Evolutionary conservation across 805 yeast species (phyloP).

Genomic region (Kazachstania kunashirensis): DNA sequence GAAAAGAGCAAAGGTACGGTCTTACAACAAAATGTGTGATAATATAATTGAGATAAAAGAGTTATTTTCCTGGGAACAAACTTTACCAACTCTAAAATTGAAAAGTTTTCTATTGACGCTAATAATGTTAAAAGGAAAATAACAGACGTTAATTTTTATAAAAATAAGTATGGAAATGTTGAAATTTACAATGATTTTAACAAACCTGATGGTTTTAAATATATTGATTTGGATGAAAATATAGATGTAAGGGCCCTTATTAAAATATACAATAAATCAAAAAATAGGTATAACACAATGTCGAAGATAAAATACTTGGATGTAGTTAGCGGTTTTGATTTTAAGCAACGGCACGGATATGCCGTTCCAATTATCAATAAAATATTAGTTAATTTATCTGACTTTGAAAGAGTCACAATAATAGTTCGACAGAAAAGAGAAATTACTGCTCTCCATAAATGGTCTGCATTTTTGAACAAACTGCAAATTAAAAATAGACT

Average conservation of each 20-base stretch:
- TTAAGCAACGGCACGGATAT: constrained; percentile 18
- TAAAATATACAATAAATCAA: constrained; percentile 6
- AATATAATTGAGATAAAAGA: constrained; percentile 10
- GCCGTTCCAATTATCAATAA: constrained; percentile 18
- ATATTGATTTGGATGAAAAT: constrained; percentile 2
- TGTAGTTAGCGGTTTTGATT: constrained; percentile 24
- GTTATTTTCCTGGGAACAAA: constrained; percentile 19
- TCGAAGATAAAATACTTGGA: constrained; percentile 12
- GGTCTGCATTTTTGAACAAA: constrained; percentile 12
- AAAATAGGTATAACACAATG: not conserved
- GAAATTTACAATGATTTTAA: constrained; percentile 14
- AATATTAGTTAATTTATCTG: constrained; percentile 11
- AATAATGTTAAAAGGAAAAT: constrained; percentile 6
- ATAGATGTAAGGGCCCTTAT: constrained; percentile 6
- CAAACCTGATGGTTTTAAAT: constrained; percentile 16
- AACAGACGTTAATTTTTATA: constrained; percentile 11
- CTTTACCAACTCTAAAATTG: constrained; percentile 13
- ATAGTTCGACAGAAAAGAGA: constrained; percentile 6
- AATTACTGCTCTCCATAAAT: constrained; percentile 6
- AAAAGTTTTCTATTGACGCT: constrained; percentile 6
- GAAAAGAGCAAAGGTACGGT: constrained; percentile 5
- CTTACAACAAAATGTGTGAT: constrained; percentile 1
- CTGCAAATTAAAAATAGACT: constrained; percentile 7
- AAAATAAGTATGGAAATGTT: constrained; percentile 16
- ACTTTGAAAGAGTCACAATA: constrained; percentile 5